Conservation (phyloP, 2,329 filamentous ascomycete genomes). For the Colletotrichum acutatum region DNA sequence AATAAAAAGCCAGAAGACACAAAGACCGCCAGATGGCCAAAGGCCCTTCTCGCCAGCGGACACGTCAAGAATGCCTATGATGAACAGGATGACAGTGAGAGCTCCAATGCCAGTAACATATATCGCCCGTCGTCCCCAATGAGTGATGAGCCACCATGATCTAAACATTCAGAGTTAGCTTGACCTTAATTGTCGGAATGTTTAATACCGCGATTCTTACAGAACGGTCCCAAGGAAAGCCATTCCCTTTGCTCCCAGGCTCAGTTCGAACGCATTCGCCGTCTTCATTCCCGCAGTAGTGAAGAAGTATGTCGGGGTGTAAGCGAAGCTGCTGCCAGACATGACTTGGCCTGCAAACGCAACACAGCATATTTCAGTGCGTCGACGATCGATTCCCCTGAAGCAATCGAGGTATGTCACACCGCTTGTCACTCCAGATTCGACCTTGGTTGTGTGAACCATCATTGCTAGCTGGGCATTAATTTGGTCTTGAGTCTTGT, state of each 20-base stretch:
- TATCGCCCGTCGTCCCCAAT: constrained; percentile 54
- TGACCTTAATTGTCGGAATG: constrained; percentile 38
- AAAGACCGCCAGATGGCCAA: constrained; percentile 53
- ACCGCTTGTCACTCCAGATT: constrained; percentile 51
- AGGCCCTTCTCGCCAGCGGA: constrained; percentile 50
- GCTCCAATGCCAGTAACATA: constrained; percentile 54
- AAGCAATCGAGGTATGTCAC: constrained; percentile 60
- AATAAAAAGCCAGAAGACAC: constrained; percentile 55
- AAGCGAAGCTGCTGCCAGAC: constrained; percentile 51
- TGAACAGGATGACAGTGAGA: constrained; percentile 50
- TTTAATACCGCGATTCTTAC: constrained; percentile 10
- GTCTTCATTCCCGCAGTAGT: constrained; percentile 54
- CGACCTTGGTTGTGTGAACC: constrained; percentile 50
- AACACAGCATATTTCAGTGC: constrained; percentile 56
- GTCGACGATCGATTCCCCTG: constrained; percentile 53
- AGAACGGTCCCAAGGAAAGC: constrained; percentile 50
- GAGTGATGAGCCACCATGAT: constrained; percentile 55
- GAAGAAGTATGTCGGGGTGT: constrained; percentile 58
- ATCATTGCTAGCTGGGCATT: constrained; percentile 40
- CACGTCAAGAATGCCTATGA: constrained; percentile 53
- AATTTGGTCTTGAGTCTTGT: constrained; percentile 35
- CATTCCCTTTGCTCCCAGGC: constrained; percentile 52
- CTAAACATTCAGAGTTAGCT: constrained; percentile 49
- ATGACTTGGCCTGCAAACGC: constrained; percentile 54
- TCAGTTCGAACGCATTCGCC: constrained; percentile 52